These are phyloP conservation scores for Artemisia annua DNA, from an alignment of 129 eudicot species.

Conservation along the genomic window DNA sequence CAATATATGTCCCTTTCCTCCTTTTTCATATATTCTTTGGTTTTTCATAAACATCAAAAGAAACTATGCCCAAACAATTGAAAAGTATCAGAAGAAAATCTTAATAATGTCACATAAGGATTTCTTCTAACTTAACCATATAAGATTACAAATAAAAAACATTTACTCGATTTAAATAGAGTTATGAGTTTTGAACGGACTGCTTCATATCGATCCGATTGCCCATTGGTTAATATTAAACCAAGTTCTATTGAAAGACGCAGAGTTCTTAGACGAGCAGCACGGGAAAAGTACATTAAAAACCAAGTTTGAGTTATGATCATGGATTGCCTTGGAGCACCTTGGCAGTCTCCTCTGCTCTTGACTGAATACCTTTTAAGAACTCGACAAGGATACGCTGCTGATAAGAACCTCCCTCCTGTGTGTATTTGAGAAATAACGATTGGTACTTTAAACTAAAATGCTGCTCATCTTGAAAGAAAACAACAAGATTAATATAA, in stretches of 20 bases:
- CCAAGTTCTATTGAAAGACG: not conserved
- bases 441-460: not conserved
- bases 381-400: conserved; percentile 83
- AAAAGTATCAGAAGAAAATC: not conserved
- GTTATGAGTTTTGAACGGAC: not conserved
- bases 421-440: conserved; percentile 18
- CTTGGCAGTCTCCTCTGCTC: conserved; percentile 61
- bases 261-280: not conserved
- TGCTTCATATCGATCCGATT: not conserved
- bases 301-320: conserved; percentile 4
- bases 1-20: conserved; percentile 23
- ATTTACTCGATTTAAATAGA: not conserved
- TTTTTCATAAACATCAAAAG: not conserved
- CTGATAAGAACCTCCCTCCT: conserved; percentile 97
- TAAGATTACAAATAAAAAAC: not conserved
- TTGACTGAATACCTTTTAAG: conserved; percentile 79
- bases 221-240: conserved; percentile 1
- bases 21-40: conserved; percentile 4
- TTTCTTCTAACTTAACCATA: not conserved
- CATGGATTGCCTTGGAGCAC: conserved; percentile 56
- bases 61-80: conserved; percentile 1
- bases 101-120: not conserved
- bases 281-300: not conserved
- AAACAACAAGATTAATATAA: conserved; percentile 6
- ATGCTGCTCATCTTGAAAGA: not conserved